Conservation (phyloP, 208 protist genomes). For the Acanthamoeba divionensis region DNA sequence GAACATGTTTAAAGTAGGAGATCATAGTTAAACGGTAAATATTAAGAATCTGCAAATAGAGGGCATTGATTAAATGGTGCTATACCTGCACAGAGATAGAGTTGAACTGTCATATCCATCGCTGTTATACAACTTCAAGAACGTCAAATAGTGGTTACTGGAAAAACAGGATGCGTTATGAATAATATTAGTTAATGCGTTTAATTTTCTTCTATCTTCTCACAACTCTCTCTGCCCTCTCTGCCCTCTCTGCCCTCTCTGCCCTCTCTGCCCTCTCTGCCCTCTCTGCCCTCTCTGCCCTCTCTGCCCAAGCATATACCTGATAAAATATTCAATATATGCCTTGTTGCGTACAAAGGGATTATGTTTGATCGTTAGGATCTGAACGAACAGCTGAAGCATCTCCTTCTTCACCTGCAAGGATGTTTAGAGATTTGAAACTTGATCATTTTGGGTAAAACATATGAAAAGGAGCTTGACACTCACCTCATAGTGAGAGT, state of each 20-base stretch:
- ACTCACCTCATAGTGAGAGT: neutral
- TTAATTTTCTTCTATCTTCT: neutral
- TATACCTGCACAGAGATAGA: neutral
- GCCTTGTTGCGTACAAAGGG: conserved; percentile 11
- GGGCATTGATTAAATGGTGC: neutral
- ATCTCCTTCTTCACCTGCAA: conserved; percentile 44
- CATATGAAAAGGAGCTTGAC: neutral
- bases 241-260: neutral
- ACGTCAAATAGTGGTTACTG: conserved; percentile 43
- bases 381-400: conserved; percentile 38
- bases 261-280: too few species aligned
- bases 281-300: neutral
- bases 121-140: conserved; percentile 53
- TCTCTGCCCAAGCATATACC: neutral
- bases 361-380: conserved; percentile 1
- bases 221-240: neutral
- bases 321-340: conserved; percentile 48
- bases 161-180: neutral
- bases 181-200: neutral
- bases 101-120: conserved; percentile 17
- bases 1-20: neutral
- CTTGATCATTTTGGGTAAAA: neutral
- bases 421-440: neutral
- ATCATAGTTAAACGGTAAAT: neutral
- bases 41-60: neutral